These are phyloP conservation scores for Alternaria angustiovoidea DNA, from an alignment of 2,329 filamentous ascomycete genomes.

Conservation along the genomic window DNA sequence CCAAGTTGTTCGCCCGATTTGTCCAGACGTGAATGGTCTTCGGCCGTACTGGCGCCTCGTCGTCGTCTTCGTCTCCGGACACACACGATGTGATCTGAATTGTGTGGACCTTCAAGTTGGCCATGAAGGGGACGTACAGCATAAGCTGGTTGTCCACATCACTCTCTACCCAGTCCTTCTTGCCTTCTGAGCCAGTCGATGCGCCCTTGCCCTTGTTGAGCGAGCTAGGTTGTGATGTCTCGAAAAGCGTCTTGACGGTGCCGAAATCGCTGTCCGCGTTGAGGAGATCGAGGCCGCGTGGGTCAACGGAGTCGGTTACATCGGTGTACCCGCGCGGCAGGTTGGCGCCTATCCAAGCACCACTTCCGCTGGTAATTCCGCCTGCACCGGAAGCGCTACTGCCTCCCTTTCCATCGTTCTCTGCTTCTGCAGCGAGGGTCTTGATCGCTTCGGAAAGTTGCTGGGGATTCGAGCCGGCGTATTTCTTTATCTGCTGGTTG, in stretches of 20 bases:
- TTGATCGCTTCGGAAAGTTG: constrained; percentile 75
- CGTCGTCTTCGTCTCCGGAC: constrained; percentile 66
- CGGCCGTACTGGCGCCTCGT: constrained; percentile 81
- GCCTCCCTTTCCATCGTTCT: constrained; percentile 53
- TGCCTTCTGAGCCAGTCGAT: constrained; percentile 63
- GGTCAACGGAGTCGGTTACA: constrained; percentile 82
- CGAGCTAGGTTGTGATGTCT: constrained; percentile 69
- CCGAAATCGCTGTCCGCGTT: constrained; percentile 84
- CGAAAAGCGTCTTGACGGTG: constrained; percentile 76
- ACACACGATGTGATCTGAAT: constrained; percentile 84
- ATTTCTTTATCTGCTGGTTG: constrained; percentile 70
- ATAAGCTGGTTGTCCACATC: constrained; percentile 97
- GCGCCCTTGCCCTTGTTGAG: constrained; percentile 62
- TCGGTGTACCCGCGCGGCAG: constrained; percentile 84
- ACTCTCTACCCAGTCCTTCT: constrained; percentile 88
- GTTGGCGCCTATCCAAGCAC: constrained; percentile 75
- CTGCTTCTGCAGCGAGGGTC: constrained; percentile 73
- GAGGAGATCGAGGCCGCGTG: constrained; percentile 81
- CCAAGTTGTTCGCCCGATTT: constrained; percentile 88
- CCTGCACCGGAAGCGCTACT: constrained; percentile 54
- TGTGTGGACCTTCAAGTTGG: constrained; percentile 87
- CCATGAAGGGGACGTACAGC: constrained; percentile 89
- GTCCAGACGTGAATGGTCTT: constrained; percentile 84
- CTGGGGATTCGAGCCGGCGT: constrained; percentile 76
- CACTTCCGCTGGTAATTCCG: constrained; percentile 48